These are phyloP conservation scores for Wickerhamomyces sydowiorum DNA, from an alignment of 805 yeast genomes.

Conservation along the genomic window DNA sequence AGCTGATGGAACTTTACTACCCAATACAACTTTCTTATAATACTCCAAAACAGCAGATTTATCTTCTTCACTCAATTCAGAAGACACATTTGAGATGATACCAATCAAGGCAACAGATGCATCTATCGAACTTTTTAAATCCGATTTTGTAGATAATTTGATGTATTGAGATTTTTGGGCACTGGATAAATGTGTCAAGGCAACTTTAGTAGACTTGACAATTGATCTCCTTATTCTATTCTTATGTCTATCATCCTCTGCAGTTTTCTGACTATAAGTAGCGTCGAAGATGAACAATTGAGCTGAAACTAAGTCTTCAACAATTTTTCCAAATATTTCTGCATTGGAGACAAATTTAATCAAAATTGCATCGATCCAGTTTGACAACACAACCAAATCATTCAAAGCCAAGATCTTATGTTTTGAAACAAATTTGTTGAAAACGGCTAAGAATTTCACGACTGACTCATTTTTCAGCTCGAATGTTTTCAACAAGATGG, in stretches of 20 bases:
- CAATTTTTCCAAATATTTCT: slow-evolving; percentile 21
- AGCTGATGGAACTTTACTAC: slow-evolving; percentile 38
- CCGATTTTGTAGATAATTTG: slow-evolving; percentile 5
- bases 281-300: slow-evolving; percentile 25
- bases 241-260: slow-evolving; percentile 32
- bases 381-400: slow-evolving; percentile 51
- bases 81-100: slow-evolving; percentile 26
- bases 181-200: slow-evolving; percentile 18
- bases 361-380: slow-evolving; percentile 45
- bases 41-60: slow-evolving; percentile 17
- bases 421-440: slow-evolving; percentile 26
- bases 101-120: slow-evolving; percentile 32
- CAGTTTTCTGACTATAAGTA: slow-evolving; percentile 11
- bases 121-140: slow-evolving; percentile 25
- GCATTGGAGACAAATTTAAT: slow-evolving; percentile 20
- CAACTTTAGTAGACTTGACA: slow-evolving; percentile 23
- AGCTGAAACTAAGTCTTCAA: slow-evolving; percentile 29
- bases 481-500: slow-evolving; percentile 12
- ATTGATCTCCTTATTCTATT: slow-evolving; percentile 32
- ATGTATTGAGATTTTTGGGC: slow-evolving; percentile 12
- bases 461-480: slow-evolving; percentile 3
- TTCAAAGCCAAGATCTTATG: slow-evolving; percentile 41
- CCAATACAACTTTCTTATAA: slow-evolving; percentile 36
- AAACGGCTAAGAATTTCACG: slow-evolving; percentile 13
- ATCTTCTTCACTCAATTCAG: slow-evolving; percentile 18